Percentiles rank a stretch among this genome's conserved stretches.
Evolutionary conservation across 495 filamentous ascomycete genomes (phyloP).

Genomic region (Platismatia glauca): DNA sequence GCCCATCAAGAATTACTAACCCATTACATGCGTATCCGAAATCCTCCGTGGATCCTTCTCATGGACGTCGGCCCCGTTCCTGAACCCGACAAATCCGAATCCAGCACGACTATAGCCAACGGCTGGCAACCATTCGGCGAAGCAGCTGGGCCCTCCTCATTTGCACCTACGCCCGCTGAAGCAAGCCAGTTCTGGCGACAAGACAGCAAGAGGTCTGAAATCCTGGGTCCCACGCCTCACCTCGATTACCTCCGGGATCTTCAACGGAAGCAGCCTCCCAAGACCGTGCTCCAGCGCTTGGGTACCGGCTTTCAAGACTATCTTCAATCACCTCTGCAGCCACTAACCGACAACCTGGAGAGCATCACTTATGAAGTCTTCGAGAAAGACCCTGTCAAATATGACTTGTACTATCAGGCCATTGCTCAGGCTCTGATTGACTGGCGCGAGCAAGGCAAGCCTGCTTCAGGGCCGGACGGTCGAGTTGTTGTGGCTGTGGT

Average conservation of each 20-base stretch:
- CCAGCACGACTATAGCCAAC: slow-evolving; percentile 28
- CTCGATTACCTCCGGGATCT: slow-evolving; percentile 76
- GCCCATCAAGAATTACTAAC: slow-evolving; percentile 70
- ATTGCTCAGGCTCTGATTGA: slow-evolving; percentile 75
- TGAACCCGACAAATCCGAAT: slow-evolving; percentile 38
- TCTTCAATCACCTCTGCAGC: slow-evolving; percentile 87
- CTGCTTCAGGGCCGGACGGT: slow-evolving; percentile 57
- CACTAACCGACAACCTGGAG: slow-evolving; percentile 91
- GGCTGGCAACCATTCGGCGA: slow-evolving; percentile 30
- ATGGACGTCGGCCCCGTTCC: slow-evolving; percentile 64
- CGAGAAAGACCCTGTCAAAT: slow-evolving; percentile 96
- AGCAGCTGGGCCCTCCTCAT: slow-evolving; percentile 47
- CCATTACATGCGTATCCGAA: slow-evolving; percentile 74
- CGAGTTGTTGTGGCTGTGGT: slow-evolving; percentile 84
- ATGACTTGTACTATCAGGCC: slow-evolving; percentile 86
- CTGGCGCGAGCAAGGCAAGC: slow-evolving; percentile 61
- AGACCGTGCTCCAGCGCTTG: slow-evolving; percentile 55
- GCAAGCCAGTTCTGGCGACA: slow-evolving; percentile 38
- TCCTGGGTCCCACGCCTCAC: slow-evolving; percentile 53
- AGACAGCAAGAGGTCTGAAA: slow-evolving; percentile 33
- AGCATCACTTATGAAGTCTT: slow-evolving; percentile 98
- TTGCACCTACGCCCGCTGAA: slow-evolving; percentile 61
- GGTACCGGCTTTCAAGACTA: slow-evolving; percentile 84
- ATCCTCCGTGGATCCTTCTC: slow-evolving; percentile 71
- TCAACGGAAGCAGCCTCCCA: slow-evolving; percentile 69